Percentiles rank a stretch among this genome's conserved stretches.
These are phyloP conservation scores for Elsinoe fawcettii DNA, from an alignment of 2,329 filamentous ascomycete genomes.

Conservation along the genomic window DNA sequence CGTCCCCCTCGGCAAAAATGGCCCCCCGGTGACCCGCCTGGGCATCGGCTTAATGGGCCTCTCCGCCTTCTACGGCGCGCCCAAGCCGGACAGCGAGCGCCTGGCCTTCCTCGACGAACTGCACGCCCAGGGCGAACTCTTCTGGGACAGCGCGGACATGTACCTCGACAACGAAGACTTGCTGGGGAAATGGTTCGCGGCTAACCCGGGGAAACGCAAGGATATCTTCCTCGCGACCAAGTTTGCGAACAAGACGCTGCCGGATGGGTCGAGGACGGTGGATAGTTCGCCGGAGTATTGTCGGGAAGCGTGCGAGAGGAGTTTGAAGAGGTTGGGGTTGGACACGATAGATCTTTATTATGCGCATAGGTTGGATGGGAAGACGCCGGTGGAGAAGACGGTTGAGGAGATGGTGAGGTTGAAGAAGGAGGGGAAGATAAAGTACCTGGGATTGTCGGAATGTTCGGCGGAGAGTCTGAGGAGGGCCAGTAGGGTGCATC, in stretches of 20 bases:
- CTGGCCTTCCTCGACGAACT: conserved; percentile 46
- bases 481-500: conserved; percentile 42
- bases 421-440: conserved; percentile 47
- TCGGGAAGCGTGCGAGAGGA: conserved; percentile 33
- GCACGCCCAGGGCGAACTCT: conserved; percentile 43
- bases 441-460: conserved; percentile 45
- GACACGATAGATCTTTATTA: conserved; percentile 39
- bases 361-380: conserved; percentile 37
- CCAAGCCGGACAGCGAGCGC: conserved; percentile 44
- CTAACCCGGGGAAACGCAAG: conserved; percentile 41
- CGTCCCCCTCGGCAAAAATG: conserved; percentile 45
- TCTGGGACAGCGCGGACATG: conserved; percentile 43
- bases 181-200: conserved; percentile 33
- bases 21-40: conserved; percentile 43
- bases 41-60: conserved; percentile 51
- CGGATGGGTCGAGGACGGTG: conserved; percentile 32
- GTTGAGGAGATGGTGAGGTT: conserved; percentile 38
- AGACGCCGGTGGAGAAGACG: conserved; percentile 40
- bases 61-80: conserved; percentile 39
- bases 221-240: conserved; percentile 48
- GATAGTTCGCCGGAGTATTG: conserved; percentile 36
- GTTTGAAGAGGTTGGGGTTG: conserved; percentile 33
- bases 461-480: conserved; percentile 43
- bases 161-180: conserved; percentile 39
- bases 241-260: conserved; percentile 40